Percentiles rank a stretch among this genome's conserved stretches.
These are phyloP conservation scores for Hypoxylon fragiforme DNA, from an alignment of 495 filamentous ascomycete genomes.

Conservation along the genomic window DNA sequence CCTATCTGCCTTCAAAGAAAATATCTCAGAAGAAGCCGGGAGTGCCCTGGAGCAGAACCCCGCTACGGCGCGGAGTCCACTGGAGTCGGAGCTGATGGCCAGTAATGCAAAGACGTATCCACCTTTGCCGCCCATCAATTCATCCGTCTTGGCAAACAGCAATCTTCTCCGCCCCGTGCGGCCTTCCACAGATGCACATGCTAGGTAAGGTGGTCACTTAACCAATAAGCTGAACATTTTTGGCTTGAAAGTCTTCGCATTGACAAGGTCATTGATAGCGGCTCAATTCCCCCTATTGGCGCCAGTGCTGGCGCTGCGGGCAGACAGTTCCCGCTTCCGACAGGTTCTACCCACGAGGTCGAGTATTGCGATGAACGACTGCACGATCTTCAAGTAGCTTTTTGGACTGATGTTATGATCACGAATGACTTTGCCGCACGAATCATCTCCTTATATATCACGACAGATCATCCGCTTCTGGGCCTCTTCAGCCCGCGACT, in stretches of 20 bases:
- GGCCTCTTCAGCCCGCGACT: constrained; percentile 27
- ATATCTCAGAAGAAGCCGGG: neutral
- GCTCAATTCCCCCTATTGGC: neutral
- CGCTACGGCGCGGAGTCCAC: neutral
- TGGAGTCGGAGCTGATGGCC: constrained; percentile 20
- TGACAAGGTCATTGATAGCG: neutral
- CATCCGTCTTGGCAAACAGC: constrained; percentile 8
- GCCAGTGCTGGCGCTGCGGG: neutral
- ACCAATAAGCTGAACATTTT: neutral
- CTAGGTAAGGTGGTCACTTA: neutral
- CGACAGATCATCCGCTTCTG: constrained; percentile 34
- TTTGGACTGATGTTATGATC: constrained; percentile 27
- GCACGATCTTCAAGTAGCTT: constrained; percentile 11
- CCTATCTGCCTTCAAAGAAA: constrained; percentile 4
- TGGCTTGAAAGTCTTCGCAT: neutral
- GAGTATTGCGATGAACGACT: constrained; percentile 34
- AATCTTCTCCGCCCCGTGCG: constrained; percentile 10
- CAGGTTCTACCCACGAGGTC: constrained; percentile 2
- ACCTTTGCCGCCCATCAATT: constrained; percentile 2
- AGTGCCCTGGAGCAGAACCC: neutral
- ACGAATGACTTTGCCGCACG: constrained; percentile 22
- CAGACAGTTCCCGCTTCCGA: constrained; percentile 9
- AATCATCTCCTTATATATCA: constrained; percentile 33
- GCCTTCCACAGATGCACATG: neutral
- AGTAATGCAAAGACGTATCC: constrained; percentile 7